phyloP scores from a whole-genome alignment of 2,329 filamentous ascomycete genomes.

The Colletotrichum sp. region DNA sequence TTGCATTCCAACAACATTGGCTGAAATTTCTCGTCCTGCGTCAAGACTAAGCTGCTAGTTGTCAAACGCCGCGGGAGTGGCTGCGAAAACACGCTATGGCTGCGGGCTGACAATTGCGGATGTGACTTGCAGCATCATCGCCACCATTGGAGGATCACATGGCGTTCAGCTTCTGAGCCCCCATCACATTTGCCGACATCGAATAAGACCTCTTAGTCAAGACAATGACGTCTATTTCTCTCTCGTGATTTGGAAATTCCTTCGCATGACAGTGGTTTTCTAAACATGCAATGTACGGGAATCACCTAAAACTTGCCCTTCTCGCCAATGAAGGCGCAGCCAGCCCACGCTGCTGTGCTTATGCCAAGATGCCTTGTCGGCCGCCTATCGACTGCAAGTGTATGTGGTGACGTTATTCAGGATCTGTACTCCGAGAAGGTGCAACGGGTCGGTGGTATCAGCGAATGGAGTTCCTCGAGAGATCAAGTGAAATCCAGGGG shows the following conservation, averaged over 20 bases:
- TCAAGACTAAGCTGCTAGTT: neutral
- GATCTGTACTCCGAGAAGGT: neutral
- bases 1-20: neutral
- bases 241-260: neutral
- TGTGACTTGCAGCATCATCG: neutral
- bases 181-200: neutral
- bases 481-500: neutral
- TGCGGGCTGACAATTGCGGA: neutral
- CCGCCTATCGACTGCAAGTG: neutral
- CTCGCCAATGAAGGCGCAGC: neutral
- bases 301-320: neutral
- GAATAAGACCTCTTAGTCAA: neutral
- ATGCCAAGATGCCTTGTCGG: neutral
- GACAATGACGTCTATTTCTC: neutral
- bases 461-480: neutral
- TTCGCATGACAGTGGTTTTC: neutral
- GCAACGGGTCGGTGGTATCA: neutral
- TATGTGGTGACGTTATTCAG: neutral
- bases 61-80: neutral
- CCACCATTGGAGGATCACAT: neutral
- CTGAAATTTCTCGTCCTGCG: neutral
- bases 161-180: neutral
- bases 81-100: neutral
- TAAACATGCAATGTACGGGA: neutral
- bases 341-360: neutral